Conservation (phyloP, 768 basidiomycete genomes). For the Astraeus odoratus region DNA sequence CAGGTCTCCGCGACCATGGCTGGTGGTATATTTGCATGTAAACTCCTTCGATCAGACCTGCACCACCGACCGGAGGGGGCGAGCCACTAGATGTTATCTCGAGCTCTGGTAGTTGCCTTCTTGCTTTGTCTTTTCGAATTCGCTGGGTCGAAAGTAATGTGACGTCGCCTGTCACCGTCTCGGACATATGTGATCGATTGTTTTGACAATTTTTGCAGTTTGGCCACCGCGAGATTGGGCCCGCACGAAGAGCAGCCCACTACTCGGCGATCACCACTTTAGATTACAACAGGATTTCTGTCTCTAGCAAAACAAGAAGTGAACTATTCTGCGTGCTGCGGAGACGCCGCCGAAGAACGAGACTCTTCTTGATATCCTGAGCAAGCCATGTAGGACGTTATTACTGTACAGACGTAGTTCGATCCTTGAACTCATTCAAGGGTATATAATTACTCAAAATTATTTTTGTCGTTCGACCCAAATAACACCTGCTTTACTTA, state of each 20-base stretch:
- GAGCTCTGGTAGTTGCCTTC: background rate
- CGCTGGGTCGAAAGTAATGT: constrained; percentile 4
- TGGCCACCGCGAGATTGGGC: background rate
- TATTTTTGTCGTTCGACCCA: too few relatives aligned
- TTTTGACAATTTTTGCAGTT: background rate
- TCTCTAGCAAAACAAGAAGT: background rate
- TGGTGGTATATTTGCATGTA: too few relatives aligned
- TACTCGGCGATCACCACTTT: background rate
- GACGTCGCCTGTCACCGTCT: constrained; percentile 3
- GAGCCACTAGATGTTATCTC: background rate
- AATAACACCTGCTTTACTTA: too few relatives aligned
- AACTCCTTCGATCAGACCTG: too few relatives aligned
- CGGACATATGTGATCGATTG: background rate
- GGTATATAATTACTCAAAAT: too few relatives aligned
- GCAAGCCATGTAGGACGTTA: too few relatives aligned
- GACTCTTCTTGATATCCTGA: background rate
- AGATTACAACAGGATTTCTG: background rate
- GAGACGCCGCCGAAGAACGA: background rate
- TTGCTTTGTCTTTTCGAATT: background rate
- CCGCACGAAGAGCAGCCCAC: too few relatives aligned
- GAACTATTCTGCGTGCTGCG: too few relatives aligned
- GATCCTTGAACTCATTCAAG: too few relatives aligned
- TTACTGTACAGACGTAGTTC: too few relatives aligned
- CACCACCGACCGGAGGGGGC: too few relatives aligned
- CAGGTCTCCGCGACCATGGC: too few relatives aligned